Percentiles rank a stretch among this genome's conserved stretches.
Evolutionary conservation across 306 rosid species (phyloP).

Genomic region (Prunus mira): DNA sequence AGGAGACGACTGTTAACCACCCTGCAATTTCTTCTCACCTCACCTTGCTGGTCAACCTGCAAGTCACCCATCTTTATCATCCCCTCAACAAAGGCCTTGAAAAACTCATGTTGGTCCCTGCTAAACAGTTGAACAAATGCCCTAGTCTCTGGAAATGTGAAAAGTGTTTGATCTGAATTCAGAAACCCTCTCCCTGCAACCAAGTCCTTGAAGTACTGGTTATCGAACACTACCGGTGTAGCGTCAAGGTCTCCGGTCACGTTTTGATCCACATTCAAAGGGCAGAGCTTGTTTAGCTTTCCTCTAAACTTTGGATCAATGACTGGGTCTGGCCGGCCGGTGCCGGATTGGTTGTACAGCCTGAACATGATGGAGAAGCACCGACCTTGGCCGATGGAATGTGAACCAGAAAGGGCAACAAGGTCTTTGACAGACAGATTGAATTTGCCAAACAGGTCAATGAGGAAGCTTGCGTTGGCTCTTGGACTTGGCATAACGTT

Average conservation of each 20-base stretch:
- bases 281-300: slow-evolving; percentile 58
- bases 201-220: slow-evolving; percentile 88
- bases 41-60: slow-evolving; percentile 62
- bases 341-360: slow-evolving; percentile 82
- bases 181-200: slow-evolving; percentile 73
- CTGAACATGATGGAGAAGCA: slow-evolving; percentile 93
- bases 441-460: slow-evolving; percentile 48
- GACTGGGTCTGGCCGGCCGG: slow-evolving; percentile 69
- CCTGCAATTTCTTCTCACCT: slow-evolving; percentile 44
- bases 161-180: slow-evolving; percentile 87
- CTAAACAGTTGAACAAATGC: slow-evolving; percentile 50
- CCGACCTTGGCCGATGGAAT: slow-evolving; percentile 80
- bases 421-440: slow-evolving; percentile 58
- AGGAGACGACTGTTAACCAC: not conserved
- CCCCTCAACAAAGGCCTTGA: slow-evolving; percentile 59
- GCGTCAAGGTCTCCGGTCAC: slow-evolving; percentile 71
- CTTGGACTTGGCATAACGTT: slow-evolving; percentile 90
- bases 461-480: slow-evolving; percentile 69
- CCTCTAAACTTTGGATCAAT: slow-evolving; percentile 47
- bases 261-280: slow-evolving; percentile 62
- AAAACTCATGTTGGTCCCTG: slow-evolving; percentile 42
- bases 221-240: slow-evolving; percentile 68
- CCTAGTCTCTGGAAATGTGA: slow-evolving; percentile 43
- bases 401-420: slow-evolving; percentile 90
- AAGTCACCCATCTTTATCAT: slow-evolving; percentile 88